Evolutionary conservation across 1,139 yeast genomes (phyloP), one percentile per base, ranked within the genome.

Genomic region (Geotrichum europaeum): DNA sequence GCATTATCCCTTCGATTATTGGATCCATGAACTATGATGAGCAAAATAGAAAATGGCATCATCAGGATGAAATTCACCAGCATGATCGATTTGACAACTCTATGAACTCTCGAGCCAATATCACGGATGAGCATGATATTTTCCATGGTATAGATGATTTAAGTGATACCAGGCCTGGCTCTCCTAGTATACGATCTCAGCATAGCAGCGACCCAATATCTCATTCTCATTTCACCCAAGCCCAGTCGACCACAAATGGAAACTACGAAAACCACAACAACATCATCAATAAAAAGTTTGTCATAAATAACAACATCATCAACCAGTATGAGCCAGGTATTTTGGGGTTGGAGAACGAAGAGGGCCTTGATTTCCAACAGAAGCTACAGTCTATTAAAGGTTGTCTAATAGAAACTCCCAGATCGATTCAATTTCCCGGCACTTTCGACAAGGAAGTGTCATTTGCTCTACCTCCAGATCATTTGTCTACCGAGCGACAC

Each of bases 91-190:
- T 36, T 34, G 7, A 20, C 13, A 10, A 24, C n/a, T 36, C 40
- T 3, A 6, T 28, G n/a, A 22, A 52, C 24, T 45, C 45, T 6
- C 49, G 24, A 24, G 10, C 51, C 9, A 22, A 57, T 13, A 30
- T 51, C 47, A 10, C 53, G 43, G 60, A 52, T 15, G 63, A 60
- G 15, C 45, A 40, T 4, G 63, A 61, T 32, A 53, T 56, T 18
- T 61, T 61, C 30, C 56, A 57, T 2, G 63, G 60, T 18, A 58
- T 60, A 43, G 61, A 60, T 30, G 63, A 60, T 53, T 51, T 58
- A 7, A 57, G 60, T 28, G 60, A 57, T 24, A 52, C 57, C 1
- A 40, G 47, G 20, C 47, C 47, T 18, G 47, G 18, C 5, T 40
- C 47, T 40, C 22, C 47, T 18, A 40, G 47, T n/a, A 40, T 40